Conservation (phyloP, 108 stramenopile species). For the Stephanodiscus minutulus region DNA sequence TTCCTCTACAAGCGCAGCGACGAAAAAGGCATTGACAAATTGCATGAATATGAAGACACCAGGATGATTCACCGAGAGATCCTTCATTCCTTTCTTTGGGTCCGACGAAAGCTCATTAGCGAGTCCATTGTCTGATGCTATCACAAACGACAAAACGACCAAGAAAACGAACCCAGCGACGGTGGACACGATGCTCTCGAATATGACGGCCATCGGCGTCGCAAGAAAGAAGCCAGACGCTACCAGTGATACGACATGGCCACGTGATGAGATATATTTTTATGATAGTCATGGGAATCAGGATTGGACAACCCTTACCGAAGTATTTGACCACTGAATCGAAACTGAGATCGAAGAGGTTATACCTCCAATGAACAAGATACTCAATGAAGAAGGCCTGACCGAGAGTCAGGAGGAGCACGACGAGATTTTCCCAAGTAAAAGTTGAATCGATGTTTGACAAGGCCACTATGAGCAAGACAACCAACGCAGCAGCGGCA, state of each 20-base stretch:
- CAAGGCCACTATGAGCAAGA: conserved; percentile 34
- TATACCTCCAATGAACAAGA: conserved; percentile 50
- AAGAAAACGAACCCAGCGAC: conserved; percentile 5
- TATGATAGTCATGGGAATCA: neutral
- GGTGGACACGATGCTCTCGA: conserved; percentile 43
- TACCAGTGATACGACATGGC: neutral
- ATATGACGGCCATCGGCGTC: conserved; percentile 43
- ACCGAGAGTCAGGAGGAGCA: conserved; percentile 39
- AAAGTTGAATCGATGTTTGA: conserved; percentile 45
- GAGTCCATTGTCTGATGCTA: conserved; percentile 29
- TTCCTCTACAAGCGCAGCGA: conserved; percentile 48
- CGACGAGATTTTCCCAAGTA: conserved; percentile 39
- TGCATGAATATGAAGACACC: conserved; percentile 28
- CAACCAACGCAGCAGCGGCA: conserved; percentile 18
- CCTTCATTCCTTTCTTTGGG: conserved; percentile 36
- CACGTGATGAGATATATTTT: neutral
- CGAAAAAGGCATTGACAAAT: conserved; percentile 47
- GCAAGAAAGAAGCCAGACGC: conserved; percentile 48
- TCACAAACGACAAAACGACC: conserved; percentile 3
- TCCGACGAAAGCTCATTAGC: conserved; percentile 24
- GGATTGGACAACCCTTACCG: neutral
- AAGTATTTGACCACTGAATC: conserved; percentile 54
- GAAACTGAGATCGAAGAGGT: conserved; percentile 47
- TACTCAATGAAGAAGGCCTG: conserved; percentile 55
- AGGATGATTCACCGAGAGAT: conserved; percentile 28